These are phyloP conservation scores for Phytopythium helicoides DNA, from an alignment of 352 stramenopile genomes.

Conservation along the genomic window DNA sequence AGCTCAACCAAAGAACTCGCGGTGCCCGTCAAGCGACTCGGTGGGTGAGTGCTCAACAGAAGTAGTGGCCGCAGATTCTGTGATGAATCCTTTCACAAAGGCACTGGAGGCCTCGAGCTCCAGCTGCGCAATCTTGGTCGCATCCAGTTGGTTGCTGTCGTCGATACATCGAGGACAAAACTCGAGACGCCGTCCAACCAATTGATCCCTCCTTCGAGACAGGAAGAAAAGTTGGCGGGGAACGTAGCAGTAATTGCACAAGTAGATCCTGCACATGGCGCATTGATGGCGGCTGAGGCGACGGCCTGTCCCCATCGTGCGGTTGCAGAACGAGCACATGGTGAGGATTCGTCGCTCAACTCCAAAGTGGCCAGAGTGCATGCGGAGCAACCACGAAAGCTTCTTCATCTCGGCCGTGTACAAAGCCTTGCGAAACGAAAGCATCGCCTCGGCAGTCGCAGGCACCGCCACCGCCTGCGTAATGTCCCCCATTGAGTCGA, in stretches of 20 bases:
- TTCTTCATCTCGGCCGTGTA: slow-evolving; percentile 13
- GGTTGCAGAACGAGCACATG: background rate
- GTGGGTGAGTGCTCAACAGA: too few species aligned
- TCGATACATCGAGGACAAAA: slow-evolving; percentile 28
- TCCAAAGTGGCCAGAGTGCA: background rate
- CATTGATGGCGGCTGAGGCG: slow-evolving; percentile 6
- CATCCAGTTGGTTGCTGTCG: slow-evolving; percentile 15
- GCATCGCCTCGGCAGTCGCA: slow-evolving; percentile 1
- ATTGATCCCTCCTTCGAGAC: slow-evolving; percentile 7
- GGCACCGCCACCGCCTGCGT: slow-evolving; percentile 3
- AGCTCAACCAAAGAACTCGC: too few species aligned
- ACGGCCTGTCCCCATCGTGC: slow-evolving; percentile 3
- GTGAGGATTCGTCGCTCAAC: background rate
- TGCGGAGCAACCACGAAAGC: slow-evolving; percentile 3
- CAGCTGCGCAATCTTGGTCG: slow-evolving; percentile 1
- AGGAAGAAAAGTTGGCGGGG: slow-evolving; percentile 25
- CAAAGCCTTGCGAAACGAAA: slow-evolving; percentile 6
- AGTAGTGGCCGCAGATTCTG: too few species aligned
- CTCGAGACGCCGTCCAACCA: slow-evolving; percentile 14
- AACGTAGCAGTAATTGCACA: slow-evolving; percentile 23
- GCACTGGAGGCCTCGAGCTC: too few species aligned
- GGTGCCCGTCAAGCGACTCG: too few species aligned
- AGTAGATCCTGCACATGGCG: slow-evolving; percentile 25
- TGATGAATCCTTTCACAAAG: too few species aligned
- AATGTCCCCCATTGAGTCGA: slow-evolving; percentile 9